phyloP scores from a whole-genome alignment of 306 rosid genomes.

The Fragaria iinumae region DNA sequence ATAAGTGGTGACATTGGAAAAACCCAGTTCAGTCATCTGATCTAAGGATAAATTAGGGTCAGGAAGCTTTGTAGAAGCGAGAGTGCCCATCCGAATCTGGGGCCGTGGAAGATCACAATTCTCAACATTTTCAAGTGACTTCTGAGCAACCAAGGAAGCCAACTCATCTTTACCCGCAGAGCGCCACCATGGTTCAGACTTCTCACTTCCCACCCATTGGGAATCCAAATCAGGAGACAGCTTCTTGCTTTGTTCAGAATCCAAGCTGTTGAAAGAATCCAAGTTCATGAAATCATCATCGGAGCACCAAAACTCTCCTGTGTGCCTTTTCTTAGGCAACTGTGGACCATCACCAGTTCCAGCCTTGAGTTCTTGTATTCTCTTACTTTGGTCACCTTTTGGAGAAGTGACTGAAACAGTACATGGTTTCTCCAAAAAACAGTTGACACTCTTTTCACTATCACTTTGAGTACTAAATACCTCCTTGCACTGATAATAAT shows the following conservation, averaged over 20 bases:
- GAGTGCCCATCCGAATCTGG: slow-evolving; percentile 32
- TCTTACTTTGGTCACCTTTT: slow-evolving; percentile 26
- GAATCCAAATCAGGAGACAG: slow-evolving; percentile 50
- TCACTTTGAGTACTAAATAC: slow-evolving; percentile 32
- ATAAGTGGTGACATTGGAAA: slow-evolving; percentile 34
- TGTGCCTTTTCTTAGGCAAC: slow-evolving; percentile 41
- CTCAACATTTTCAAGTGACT: slow-evolving; percentile 63
- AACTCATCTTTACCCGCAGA: slow-evolving; percentile 70
- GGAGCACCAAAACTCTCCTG: slow-evolving; percentile 40
- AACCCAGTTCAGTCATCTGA: slow-evolving; percentile 38
- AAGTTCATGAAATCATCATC: slow-evolving; percentile 49
- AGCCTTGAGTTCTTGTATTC: slow-evolving; percentile 42
- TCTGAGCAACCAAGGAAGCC: slow-evolving; percentile 80
- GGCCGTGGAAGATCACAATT: slow-evolving; percentile 94
- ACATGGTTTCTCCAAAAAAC: slow-evolving; percentile 32
- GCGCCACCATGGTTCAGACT: slow-evolving; percentile 79
- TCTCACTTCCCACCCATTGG: slow-evolving; percentile 49
- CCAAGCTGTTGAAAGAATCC: slow-evolving; percentile 43
- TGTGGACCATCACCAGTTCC: slow-evolving; percentile 28
- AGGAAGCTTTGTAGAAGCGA: slow-evolving; percentile 30
- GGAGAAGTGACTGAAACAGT: slow-evolving; percentile 33
- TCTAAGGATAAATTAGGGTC: slow-evolving; percentile 44
- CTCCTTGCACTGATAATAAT: slow-evolving; percentile 32
- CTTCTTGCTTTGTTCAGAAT: slow-evolving; percentile 41
- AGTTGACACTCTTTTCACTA: slow-evolving; percentile 20